Evolutionary conservation across 129 eudicot species (phyloP).

Genomic region (Flaveria linearis): DNA sequence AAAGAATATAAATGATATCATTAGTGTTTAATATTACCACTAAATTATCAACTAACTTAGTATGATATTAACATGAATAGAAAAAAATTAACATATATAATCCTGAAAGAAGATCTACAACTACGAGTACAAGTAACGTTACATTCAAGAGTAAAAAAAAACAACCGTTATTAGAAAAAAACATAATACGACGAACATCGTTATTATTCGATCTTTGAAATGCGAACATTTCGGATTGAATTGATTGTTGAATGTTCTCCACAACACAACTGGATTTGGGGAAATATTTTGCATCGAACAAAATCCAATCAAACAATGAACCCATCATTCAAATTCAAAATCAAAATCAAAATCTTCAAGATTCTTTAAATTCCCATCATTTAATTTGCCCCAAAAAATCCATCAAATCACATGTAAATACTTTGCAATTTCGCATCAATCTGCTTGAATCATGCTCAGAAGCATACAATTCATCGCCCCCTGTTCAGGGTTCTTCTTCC

Average conservation of each 20-base stretch:
- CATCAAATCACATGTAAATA: constrained; percentile 10
- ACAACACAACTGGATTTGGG: constrained; percentile 39
- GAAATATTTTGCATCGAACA: constrained; percentile 24
- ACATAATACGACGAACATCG: constrained; percentile 19
- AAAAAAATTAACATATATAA: too few relatives aligned
- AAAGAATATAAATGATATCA: too few relatives aligned
- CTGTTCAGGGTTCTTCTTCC: constrained; percentile 50
- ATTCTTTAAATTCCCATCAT: background rate
- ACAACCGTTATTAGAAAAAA: background rate
- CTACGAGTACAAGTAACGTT: too few relatives aligned
- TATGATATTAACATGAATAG: too few relatives aligned
- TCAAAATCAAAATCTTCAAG: background rate
- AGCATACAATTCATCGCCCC: constrained; percentile 60
- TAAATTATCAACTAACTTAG: too few relatives aligned
- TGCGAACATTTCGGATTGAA: constrained; percentile 23
- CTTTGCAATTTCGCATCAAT: background rate
- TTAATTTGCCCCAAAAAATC: background rate
- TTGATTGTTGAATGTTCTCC: constrained; percentile 18
- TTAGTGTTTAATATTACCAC: too few relatives aligned
- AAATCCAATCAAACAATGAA: constrained; percentile 16
- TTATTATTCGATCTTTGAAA: background rate
- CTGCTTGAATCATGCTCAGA: constrained; percentile 52
- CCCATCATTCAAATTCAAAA: constrained; percentile 4
- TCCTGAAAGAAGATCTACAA: too few relatives aligned
- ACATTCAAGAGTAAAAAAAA: too few relatives aligned